Conservation (phyloP, 352 stramenopile species). For the Globisporangium spinosum region DNA sequence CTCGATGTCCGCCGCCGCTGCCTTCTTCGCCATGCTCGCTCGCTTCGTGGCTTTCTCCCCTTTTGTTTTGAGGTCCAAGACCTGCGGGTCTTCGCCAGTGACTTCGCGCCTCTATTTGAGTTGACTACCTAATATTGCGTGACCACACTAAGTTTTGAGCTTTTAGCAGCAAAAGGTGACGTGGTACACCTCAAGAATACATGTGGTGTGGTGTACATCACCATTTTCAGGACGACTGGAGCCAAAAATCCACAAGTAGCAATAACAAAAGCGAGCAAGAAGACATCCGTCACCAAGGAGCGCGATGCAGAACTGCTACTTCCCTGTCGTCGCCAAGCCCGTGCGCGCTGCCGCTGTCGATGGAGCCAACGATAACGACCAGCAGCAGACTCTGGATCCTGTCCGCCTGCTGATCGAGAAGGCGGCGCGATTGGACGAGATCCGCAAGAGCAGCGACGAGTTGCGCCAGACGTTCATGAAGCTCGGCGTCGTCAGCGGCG, state of each 20-base stretch:
- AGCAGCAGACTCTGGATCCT: slow-evolving; percentile 7
- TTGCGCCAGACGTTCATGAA: slow-evolving; percentile 86
- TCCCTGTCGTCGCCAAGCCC: slow-evolving; percentile 36
- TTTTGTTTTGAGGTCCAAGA: slow-evolving; percentile 6
- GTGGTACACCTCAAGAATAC: neutral
- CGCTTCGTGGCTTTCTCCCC: slow-evolving; percentile 6
- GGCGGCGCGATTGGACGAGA: slow-evolving; percentile 30
- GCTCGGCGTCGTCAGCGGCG: slow-evolving; percentile 72
- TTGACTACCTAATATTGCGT: neutral
- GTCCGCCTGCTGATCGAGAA: slow-evolving; percentile 29
- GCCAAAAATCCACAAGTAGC: slow-evolving; percentile 7
- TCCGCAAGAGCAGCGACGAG: slow-evolving; percentile 64
- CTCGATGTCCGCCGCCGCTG: slow-evolving; percentile 22
- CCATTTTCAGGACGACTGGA: slow-evolving; percentile 9
- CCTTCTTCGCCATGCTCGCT: slow-evolving; percentile 26
- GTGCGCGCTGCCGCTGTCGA: slow-evolving; percentile 8
- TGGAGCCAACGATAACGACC: slow-evolving; percentile 5
- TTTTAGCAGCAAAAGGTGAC: neutral
- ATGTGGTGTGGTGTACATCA: neutral
- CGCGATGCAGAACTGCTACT: slow-evolving; percentile 89
- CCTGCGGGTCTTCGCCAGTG: slow-evolving; percentile 3
- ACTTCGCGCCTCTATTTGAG: slow-evolving; percentile 10
- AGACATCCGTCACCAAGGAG: neutral
- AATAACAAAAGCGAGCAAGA: slow-evolving; percentile 9
- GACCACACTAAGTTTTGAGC: neutral